Base-by-base conservation (phyloP, 306 rosid genomes). In the Morella rubra region DNA sequence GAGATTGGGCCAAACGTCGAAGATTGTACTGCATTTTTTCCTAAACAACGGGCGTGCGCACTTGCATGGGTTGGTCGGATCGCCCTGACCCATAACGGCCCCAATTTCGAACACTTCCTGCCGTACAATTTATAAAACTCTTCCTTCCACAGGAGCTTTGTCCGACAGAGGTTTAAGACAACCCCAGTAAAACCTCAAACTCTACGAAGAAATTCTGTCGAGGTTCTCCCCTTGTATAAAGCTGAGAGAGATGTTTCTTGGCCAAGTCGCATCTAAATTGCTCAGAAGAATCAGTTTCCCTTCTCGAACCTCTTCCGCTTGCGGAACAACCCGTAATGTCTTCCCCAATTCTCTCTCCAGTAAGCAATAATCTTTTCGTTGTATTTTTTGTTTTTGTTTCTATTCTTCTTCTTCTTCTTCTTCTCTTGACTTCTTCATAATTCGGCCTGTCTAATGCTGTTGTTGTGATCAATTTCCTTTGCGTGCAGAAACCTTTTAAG, bases 201-300 rank as follows among this genome's bases (percentile, higher is more conserved):
- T 22, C 2, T 27, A 13, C 6, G 49, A 40, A 16, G 24, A 24
- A 64, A 7, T 64, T 40, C 6, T 64, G 11, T 41, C 1, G 9
- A 1, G 16, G 47, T 50, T 16, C 20, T 54, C 6, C 49, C 12
- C 51, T 20, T 1, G 11, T 46, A 54, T 73, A 52, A 71, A 16
- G 18, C 60, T 1, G 54, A 44, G 32, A 61, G 44, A 74, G 77
- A 91, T 89, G 96, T 81, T 59, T 71, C 62, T 85, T 76, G 87
- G 90, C 3, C 71, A 73, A 77, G 75, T 76, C 53, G 83, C 87
- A 0, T 47, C 86, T 37, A 85, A 68, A 68, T 65, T 87, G 40
- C 64, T 85, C 0, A 84, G 73, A 76, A 85, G 76, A 74, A 70
- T 85, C 69, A 81, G 91, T 12, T 73, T 84, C 69, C 76, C 82